Conservation (phyloP, 805 yeast species). For the Wickerhamomyces pijperi region DNA sequence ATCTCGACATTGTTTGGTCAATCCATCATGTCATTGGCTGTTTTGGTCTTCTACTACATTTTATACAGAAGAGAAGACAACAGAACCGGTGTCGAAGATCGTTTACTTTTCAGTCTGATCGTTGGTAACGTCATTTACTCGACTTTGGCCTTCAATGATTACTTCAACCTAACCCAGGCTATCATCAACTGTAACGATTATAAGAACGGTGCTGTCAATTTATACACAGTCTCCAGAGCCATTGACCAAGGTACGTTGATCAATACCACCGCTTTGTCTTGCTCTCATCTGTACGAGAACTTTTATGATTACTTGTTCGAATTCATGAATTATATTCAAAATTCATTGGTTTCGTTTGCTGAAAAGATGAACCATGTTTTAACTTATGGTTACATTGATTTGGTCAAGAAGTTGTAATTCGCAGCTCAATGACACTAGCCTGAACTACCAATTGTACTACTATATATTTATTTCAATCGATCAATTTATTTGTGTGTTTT, state of each 20-base stretch:
- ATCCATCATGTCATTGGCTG: constrained; percentile 8
- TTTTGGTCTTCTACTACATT: constrained; percentile 6
- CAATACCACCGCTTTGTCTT: constrained; percentile 2
- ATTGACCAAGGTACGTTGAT: constrained; percentile 12
- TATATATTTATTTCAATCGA: no score
- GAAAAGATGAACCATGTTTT: background rate
- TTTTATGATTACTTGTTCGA: background rate
- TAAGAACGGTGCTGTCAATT: constrained; percentile 15
- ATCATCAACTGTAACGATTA: constrained; percentile 18
- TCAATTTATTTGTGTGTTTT: no score
- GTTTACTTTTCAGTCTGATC: constrained; percentile 13
- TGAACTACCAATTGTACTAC: no score
- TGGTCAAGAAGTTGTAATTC: background rate
- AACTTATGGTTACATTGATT: background rate
- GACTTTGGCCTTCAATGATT: constrained; percentile 12
- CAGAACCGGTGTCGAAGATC: constrained; percentile 13
- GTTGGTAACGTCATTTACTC: constrained; percentile 12
- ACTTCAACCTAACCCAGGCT: constrained; percentile 15
- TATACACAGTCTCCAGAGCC: constrained; percentile 15
- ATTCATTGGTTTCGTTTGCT: background rate
- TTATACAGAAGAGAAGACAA: constrained; percentile 3
- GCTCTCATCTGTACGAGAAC: background rate
- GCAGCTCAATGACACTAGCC: no score
- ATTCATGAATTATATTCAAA: background rate
- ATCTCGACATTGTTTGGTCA: constrained; percentile 17